A percentile compares a stretch with the other conserved stretches of the same genome.
These are phyloP conservation scores for Lepidium didymum DNA, from an alignment of 345 rosid species.

Conservation along the genomic window DNA sequence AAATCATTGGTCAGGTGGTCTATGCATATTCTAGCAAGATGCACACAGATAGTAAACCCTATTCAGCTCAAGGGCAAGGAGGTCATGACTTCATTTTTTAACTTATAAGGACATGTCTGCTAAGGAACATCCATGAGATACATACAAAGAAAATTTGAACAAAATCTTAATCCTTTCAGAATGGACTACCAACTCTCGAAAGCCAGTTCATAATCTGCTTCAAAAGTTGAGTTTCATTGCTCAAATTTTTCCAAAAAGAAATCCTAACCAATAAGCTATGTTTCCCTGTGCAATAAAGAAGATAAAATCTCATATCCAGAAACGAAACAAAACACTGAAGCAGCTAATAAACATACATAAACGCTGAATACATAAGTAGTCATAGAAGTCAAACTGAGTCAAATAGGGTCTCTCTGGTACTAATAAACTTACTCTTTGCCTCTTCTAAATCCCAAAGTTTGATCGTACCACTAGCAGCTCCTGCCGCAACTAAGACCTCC, in stretches of 20 bases:
- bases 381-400: background rate
- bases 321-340: background rate
- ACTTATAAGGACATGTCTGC: background rate
- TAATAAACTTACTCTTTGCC: conserved; percentile 73
- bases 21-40: background rate
- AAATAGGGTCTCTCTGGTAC: background rate
- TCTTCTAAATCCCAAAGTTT: conserved; percentile 99
- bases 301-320: background rate
- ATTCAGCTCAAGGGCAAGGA: too few species aligned
- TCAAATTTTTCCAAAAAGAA: background rate
- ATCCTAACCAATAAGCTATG: background rate
- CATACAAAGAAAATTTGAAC: background rate
- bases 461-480: conserved; percentile 95
- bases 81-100: background rate
- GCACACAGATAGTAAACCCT: background rate
- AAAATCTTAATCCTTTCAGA: background rate
- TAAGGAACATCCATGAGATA: background rate
- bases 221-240: background rate
- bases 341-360: too few species aligned
- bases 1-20: background rate
- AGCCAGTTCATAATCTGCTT: background rate
- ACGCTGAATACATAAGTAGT: conserved; percentile 2
- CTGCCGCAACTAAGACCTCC: conserved; percentile 91
- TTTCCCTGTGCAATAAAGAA: background rate
- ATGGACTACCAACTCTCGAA: background rate